A percentile compares a stretch with the other conserved stretches of the same genome.
phyloP scores from a whole-genome alignment of 2,329 filamentous ascomycete genomes.

The Xylaria digitata region DNA sequence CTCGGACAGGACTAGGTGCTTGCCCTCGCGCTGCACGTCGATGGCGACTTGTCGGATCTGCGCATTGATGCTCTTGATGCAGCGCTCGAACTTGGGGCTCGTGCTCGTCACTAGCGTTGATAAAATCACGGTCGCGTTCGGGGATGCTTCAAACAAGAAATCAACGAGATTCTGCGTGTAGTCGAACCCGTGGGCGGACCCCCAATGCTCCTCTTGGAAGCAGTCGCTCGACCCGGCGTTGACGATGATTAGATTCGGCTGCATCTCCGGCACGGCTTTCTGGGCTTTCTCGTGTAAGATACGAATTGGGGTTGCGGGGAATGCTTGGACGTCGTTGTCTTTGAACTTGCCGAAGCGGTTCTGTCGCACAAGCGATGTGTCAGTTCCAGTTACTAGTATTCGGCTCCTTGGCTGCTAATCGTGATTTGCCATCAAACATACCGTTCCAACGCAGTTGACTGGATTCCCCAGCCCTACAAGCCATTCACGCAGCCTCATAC shows the following conservation, averaged over 20 bases:
- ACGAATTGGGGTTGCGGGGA: constrained; percentile 45
- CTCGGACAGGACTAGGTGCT: constrained; percentile 43
- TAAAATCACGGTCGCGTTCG: constrained; percentile 44
- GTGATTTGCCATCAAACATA: constrained; percentile 20
- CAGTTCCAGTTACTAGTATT: not conserved
- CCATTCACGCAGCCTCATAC: constrained; percentile 40
- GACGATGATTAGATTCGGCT: constrained; percentile 47
- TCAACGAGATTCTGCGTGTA: constrained; percentile 44
- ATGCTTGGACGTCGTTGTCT: constrained; percentile 49
- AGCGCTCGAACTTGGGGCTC: constrained; percentile 41
- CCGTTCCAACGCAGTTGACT: constrained; percentile 41
- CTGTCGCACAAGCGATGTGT: constrained; percentile 25
- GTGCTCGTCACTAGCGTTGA: constrained; percentile 47
- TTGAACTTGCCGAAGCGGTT: constrained; percentile 44
- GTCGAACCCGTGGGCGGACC: constrained; percentile 43
- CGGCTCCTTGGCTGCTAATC: not conserved
- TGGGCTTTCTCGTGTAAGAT: constrained; percentile 43
- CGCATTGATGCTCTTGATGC: constrained; percentile 47
- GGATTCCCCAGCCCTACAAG: constrained; percentile 39
- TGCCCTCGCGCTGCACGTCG: constrained; percentile 44
- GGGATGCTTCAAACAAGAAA: constrained; percentile 45
- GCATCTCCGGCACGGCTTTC: constrained; percentile 43
- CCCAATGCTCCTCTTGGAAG: constrained; percentile 45
- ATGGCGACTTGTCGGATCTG: constrained; percentile 48
- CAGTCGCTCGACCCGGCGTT: constrained; percentile 49